phyloP scores from a whole-genome alignment of 2,329 filamentous ascomycete species.

The Gliomastix tumulicola region DNA sequence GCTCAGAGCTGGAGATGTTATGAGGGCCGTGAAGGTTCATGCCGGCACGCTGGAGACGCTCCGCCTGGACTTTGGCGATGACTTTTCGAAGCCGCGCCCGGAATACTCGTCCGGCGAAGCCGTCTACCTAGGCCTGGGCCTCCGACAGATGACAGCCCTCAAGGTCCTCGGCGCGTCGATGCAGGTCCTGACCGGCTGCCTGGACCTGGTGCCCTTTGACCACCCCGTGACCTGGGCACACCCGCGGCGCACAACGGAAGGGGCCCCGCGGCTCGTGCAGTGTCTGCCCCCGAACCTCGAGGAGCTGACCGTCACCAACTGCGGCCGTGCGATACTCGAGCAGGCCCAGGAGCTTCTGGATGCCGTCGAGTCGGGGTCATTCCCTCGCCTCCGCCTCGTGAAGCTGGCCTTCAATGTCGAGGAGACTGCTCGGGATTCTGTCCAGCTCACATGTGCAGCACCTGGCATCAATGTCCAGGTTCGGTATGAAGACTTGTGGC shows the following conservation, averaged over 20 bases:
- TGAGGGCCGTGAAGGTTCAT: slow-evolving; percentile 4
- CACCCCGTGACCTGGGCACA: neutral
- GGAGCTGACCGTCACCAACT: slow-evolving; percentile 5
- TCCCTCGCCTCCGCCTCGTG: too few species aligned
- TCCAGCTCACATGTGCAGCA: too few species aligned
- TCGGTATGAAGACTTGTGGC: too few species aligned
- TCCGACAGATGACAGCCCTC: neutral
- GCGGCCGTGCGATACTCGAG: slow-evolving; percentile 3
- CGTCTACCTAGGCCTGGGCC: neutral
- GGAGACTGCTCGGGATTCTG: too few species aligned
- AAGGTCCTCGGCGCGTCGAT: neutral
- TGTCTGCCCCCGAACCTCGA: slow-evolving; percentile 5
- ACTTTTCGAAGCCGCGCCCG: neutral
- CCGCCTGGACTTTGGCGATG: slow-evolving; percentile 4
- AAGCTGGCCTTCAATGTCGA: too few species aligned
- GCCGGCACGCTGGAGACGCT: slow-evolving; percentile 5
- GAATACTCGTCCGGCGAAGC: neutral
- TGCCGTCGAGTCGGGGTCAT: too few species aligned
- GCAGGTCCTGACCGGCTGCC: neutral
- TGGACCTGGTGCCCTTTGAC: neutral
- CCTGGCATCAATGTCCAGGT: too few species aligned
- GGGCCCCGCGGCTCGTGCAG: slow-evolving; percentile 1
- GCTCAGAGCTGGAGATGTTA: too few species aligned
- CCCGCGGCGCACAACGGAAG: too few species aligned
- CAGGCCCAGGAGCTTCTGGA: slow-evolving; percentile 5